Base-by-base conservation (phyloP, 768 basidiomycete species). In the Psilocybe subaeruginosa region DNA sequence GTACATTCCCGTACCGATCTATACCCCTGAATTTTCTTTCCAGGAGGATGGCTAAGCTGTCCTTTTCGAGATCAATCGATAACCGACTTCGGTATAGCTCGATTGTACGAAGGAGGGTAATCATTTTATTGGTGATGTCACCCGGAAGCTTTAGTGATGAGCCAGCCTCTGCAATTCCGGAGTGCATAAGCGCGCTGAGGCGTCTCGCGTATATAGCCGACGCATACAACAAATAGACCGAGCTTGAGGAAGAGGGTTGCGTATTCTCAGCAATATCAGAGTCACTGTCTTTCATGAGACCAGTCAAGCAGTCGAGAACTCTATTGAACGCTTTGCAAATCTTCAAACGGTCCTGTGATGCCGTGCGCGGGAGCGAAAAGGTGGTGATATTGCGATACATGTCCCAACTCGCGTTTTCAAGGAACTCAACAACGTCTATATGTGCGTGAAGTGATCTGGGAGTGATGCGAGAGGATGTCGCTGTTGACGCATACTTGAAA, bases 341-440 rank as follows among this genome's bases (percentile, higher is more conserved):
- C 31, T 37, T 53, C 4, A 53, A 4, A 9, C 19, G 51, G 16
- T 53, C 51, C 5, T 53, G 12, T 6, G 51, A 53, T n/a, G 51
- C 51, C 3, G 33, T 37, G 16, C 51, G 51, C 2, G 51, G 33
- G 11, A 53, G 51, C 3, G 31, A n/a, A 31, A 53, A 53, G 8
- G 51, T 33, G 8, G 33, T 33, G 33, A 53, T 30, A 16, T 16
- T 53, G 31, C 51, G 51, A 19, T 53, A 53, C 51, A 53, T 53
- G n/a, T 53, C 51, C 51, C 51, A 53, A 17, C 51, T 53, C 17
- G 51, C 31, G 17, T 53, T 53, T 19, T 53, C 51, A 35, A 53
- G 29, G 33, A 53, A 53, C 17, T 35, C 51, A 5, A 33, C 31
- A n/a, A 53, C 33, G 12, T 53, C 51, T 4, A 31, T 17, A 37